phyloP scores from a whole-genome alignment of 2,329 filamentous ascomycete species.

The Aspergillus fumigatus region DNA sequence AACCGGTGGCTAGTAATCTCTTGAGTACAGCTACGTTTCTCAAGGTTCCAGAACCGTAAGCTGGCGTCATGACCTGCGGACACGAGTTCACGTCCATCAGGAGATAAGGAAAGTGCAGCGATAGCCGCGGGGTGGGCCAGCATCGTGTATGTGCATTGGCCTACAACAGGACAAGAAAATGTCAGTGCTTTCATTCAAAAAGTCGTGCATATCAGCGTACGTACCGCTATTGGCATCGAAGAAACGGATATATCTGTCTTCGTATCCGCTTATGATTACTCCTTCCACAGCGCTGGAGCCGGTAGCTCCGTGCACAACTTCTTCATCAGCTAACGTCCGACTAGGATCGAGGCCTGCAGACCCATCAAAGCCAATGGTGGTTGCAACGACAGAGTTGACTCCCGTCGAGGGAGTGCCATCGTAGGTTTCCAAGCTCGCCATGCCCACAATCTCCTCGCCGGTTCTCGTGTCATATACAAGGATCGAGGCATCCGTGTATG shows the following conservation, averaged over 20 bases:
- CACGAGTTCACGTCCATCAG: slow-evolving; percentile 89
- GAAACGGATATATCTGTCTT: slow-evolving; percentile 93
- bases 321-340: slow-evolving; percentile 62
- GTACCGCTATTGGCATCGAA: slow-evolving; percentile 98
- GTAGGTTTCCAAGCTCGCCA: slow-evolving; percentile 93
- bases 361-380: slow-evolving; percentile 72
- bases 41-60: slow-evolving; percentile 92
- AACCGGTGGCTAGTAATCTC: slow-evolving; percentile 89
- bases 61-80: slow-evolving; percentile 94
- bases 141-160: slow-evolving; percentile 99
- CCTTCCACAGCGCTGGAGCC: slow-evolving; percentile 81
- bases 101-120: slow-evolving; percentile 83
- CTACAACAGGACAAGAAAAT: slow-evolving; percentile 44
- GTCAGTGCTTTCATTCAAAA: slow-evolving; percentile 12
- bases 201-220: slow-evolving; percentile 34
- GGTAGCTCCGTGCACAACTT: slow-evolving; percentile 75
- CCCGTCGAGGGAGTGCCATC: slow-evolving; percentile 77
- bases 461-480: slow-evolving; percentile 89
- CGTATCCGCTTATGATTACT: slow-evolving; percentile 91
- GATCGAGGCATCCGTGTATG: slow-evolving; percentile 84
- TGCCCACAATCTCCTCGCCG: slow-evolving; percentile 84
- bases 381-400: slow-evolving; percentile 88
- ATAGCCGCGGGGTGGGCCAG: slow-evolving; percentile 92
- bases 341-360: slow-evolving; percentile 57
- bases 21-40: slow-evolving; percentile 92